Evolutionary conservation across 192 early-diverging fungal species (phyloP).

Genomic region (Mortierella claussenii): DNA sequence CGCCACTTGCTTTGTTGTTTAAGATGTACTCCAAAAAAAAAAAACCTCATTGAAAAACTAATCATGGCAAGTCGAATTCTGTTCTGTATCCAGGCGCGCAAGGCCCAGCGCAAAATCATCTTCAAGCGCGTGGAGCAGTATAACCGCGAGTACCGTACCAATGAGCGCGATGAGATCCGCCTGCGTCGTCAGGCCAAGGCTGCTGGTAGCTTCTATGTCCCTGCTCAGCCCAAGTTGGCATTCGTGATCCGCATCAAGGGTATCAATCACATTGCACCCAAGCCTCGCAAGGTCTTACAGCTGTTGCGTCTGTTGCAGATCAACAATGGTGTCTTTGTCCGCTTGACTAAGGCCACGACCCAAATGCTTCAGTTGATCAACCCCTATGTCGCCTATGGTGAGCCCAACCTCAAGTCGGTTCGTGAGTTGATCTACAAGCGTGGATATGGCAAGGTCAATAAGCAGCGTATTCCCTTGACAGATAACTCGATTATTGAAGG

Average conservation of each 20-base stretch:
- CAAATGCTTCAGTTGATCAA: constrained; percentile 97
- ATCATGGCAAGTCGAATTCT: too few species aligned
- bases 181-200: constrained; percentile 94
- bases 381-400: constrained; percentile 94
- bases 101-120: constrained; percentile 89
- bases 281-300: constrained; percentile 99
- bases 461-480: constrained; percentile 94
- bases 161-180: constrained; percentile 90
- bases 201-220: constrained; percentile 92
- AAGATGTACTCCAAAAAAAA: too few species aligned
- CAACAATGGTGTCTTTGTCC: constrained; percentile 98
- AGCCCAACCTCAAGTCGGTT: constrained; percentile 98
- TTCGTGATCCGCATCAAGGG: constrained; percentile 99
- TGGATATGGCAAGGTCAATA: constrained; percentile 98
- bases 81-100: too few species aligned
- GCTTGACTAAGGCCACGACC: constrained; percentile 94
- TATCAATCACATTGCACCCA: constrained; percentile 99
- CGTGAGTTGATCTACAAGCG: constrained; percentile 99
- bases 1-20: constrained; percentile 1
- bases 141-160: constrained; percentile 93
- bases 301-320: constrained; percentile 98
- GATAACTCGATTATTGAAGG: constrained; percentile 97
- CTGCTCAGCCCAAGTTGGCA: constrained; percentile 95
- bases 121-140: constrained; percentile 99
- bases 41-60: too few species aligned